Conservation (phyloP, 2,329 filamentous ascomycete genomes). For the Clarireedia homoeocarpa region DNA sequence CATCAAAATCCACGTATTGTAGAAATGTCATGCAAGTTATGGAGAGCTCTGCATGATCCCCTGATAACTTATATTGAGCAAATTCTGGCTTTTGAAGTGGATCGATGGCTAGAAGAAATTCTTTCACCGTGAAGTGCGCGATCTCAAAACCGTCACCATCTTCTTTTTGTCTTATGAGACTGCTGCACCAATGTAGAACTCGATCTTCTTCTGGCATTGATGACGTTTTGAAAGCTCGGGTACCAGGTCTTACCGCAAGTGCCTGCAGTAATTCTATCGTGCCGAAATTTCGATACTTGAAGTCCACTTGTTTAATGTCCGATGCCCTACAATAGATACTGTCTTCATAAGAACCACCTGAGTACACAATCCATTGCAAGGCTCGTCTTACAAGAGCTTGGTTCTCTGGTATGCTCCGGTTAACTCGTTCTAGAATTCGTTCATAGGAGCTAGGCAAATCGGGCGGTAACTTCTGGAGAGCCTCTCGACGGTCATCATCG, state of each 20-base stretch:
- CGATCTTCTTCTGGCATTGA: constrained; percentile 16
- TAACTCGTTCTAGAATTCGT: constrained; percentile 24
- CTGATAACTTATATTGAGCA: constrained; percentile 5
- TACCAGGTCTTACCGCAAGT: constrained; percentile 9
- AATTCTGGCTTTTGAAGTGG: neutral
- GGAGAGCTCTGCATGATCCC: neutral
- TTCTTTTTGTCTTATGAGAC: constrained; percentile 16
- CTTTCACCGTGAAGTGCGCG: constrained; percentile 25
- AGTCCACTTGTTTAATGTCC: neutral
- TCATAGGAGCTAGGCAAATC: constrained; percentile 24
- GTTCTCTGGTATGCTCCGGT: constrained; percentile 15
- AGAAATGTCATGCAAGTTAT: neutral
- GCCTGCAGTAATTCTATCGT: constrained; percentile 13
- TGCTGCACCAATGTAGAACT: constrained; percentile 20
- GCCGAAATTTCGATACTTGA: neutral
- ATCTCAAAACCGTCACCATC: constrained; percentile 14
- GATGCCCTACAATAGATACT: neutral
- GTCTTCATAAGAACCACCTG: too few species aligned
- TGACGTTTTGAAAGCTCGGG: constrained; percentile 12
- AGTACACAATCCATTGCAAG: constrained; percentile 15
- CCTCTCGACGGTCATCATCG: constrained; percentile 17
- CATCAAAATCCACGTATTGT: neutral
- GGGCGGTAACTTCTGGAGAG: constrained; percentile 13
- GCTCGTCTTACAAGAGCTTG: constrained; percentile 16
- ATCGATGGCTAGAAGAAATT: constrained; percentile 16